Evolutionary conservation across 176 grass and related monocot species (phyloP).

Genomic region (Oryza nivara): DNA sequence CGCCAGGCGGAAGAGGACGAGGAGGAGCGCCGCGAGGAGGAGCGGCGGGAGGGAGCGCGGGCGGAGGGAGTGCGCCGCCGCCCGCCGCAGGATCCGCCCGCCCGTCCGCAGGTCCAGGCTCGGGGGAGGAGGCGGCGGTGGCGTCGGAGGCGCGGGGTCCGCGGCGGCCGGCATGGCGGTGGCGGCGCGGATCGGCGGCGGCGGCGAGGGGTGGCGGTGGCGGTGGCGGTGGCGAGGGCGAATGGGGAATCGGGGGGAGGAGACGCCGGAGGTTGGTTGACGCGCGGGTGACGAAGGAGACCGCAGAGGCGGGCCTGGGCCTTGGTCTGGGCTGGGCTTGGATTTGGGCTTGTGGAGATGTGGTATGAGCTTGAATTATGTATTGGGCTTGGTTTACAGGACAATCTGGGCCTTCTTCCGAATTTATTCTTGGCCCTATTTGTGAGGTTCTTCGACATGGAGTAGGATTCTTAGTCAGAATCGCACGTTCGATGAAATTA

Average conservation of each 20-base stretch:
- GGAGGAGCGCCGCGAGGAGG: constrained; percentile 65
- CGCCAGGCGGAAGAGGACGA: constrained; percentile 75
- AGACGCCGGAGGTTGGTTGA: constrained; percentile 25
- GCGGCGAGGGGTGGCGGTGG: neutral
- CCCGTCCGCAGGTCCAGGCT: constrained; percentile 52
- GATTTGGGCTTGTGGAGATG: too few species aligned
- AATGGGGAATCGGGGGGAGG: constrained; percentile 47
- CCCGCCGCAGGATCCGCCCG: constrained; percentile 52
- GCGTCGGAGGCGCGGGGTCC: constrained; percentile 24
- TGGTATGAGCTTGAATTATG: too few species aligned
- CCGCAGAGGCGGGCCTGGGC: neutral
- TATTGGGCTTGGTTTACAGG: too few species aligned
- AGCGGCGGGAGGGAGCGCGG: constrained; percentile 65
- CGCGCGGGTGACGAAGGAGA: constrained; percentile 26
- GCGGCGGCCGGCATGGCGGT: constrained; percentile 58
- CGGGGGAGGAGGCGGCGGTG: constrained; percentile 28
- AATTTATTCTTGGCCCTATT: too few species aligned
- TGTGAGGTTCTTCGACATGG: too few species aligned
- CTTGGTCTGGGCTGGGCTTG: too few species aligned
- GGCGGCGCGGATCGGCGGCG: constrained; percentile 24
- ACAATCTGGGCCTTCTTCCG: too few species aligned
- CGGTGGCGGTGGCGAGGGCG: neutral
- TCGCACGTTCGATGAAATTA: too few species aligned
- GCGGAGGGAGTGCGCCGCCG: constrained; percentile 51
- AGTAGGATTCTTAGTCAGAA: too few species aligned